These are phyloP conservation scores for Rubroboletus satanas DNA, from an alignment of 768 basidiomycete species.

Conservation along the genomic window DNA sequence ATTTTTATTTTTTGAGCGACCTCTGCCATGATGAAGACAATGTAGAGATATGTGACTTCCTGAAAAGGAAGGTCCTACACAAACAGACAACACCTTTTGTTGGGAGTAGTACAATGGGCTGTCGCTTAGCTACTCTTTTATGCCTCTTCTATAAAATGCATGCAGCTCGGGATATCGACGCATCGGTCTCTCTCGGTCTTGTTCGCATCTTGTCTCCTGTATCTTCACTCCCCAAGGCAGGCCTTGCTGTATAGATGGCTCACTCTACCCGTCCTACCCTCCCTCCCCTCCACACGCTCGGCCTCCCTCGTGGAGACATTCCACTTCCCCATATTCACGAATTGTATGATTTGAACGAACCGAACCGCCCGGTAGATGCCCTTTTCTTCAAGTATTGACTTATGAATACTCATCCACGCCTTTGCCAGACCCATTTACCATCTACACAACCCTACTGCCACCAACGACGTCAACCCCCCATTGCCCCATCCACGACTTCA, in stretches of 20 bases:
- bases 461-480: not conserved
- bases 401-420: not conserved
- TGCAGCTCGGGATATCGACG: not conserved
- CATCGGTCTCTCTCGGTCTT: not conserved
- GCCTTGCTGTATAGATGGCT: constrained; percentile 19
- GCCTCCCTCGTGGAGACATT: constrained; percentile 28
- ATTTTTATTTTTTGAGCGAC: constrained; percentile 31
- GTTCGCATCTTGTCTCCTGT: not conserved
- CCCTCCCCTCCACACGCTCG: constrained; percentile 49
- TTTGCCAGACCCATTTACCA: not conserved
- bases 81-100: not conserved
- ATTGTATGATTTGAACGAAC: constrained; percentile 6
- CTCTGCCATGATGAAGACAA: constrained; percentile 26
- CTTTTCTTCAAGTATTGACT: not conserved
- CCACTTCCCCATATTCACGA: constrained; percentile 13
- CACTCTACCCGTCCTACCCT: constrained; percentile 44
- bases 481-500: constrained; percentile 37
- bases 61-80: not conserved
- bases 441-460: not conserved
- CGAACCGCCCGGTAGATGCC: constrained; percentile 11
- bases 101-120: not conserved
- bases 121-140: not conserved
- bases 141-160: constrained; percentile 10
- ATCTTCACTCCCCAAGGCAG: constrained; percentile 12
- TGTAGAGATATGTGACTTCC: not conserved